These are phyloP conservation scores for Suillus clintonianus DNA, from an alignment of 768 basidiomycete species.

Conservation along the genomic window DNA sequence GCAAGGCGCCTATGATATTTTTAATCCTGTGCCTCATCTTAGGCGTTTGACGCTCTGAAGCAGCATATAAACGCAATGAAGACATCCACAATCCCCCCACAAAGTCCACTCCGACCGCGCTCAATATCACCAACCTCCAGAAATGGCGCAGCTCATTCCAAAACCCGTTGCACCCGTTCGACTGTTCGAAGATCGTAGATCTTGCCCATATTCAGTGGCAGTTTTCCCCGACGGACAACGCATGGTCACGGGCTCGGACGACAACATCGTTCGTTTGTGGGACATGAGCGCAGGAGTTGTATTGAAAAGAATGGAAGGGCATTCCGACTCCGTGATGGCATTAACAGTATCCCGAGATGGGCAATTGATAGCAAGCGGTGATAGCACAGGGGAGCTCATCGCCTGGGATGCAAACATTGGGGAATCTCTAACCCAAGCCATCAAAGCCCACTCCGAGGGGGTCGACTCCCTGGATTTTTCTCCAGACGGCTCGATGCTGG, in stretches of 20 bases:
- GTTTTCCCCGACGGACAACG: not conserved
- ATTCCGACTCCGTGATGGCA: accelerated
- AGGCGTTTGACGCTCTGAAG: not conserved
- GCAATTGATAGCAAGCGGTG: too few species aligned
- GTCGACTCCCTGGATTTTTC: too few species aligned
- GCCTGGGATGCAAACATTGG: too few species aligned
- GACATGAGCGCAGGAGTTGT: not conserved
- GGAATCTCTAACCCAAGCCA: too few species aligned
- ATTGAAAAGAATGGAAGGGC: not conserved
- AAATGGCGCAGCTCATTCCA: not conserved
- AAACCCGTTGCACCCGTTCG: not conserved
- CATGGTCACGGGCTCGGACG: not conserved
- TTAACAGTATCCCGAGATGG: too few species aligned
- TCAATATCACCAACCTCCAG: not conserved
- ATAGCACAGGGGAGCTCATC: too few species aligned
- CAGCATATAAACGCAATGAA: not conserved
- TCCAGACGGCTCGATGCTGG: not conserved
- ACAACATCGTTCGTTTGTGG: not conserved
- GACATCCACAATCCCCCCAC: not conserved
- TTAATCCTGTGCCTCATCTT: too few species aligned
- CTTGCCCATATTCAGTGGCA: not conserved
- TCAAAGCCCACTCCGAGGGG: too few species aligned
- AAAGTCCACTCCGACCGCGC: not conserved
- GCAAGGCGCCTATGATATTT: not conserved
- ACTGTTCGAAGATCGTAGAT: not conserved